Conservation (phyloP, 495 filamentous ascomycete genomes). For the Collariella sp. region DNA sequence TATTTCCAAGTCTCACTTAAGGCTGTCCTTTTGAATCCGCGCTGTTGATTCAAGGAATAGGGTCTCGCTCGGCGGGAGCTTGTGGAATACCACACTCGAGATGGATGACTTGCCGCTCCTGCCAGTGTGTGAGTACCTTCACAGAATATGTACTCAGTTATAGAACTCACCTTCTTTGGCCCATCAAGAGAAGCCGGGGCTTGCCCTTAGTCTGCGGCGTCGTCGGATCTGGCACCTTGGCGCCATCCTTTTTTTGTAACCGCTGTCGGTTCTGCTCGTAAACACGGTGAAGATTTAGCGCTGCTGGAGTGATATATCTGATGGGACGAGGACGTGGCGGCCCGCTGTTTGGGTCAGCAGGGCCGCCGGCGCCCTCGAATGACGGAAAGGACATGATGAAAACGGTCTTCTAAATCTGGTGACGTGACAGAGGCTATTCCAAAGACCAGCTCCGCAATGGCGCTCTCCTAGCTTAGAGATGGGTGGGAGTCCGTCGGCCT, state of each 20-base stretch:
- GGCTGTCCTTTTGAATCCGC: conserved; percentile 81
- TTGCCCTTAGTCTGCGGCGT: conserved; percentile 49
- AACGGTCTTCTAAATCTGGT: background rate
- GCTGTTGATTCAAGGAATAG: conserved; percentile 92
- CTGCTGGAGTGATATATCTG: conserved; percentile 37
- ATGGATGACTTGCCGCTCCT: conserved; percentile 98
- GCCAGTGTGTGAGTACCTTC: conserved; percentile 15
- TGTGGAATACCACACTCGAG: conserved; percentile 94
- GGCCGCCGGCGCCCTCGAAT: conserved; percentile 1
- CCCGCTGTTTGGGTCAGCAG: conserved; percentile 18
- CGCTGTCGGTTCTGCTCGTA: conserved; percentile 47
- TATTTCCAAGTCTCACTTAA: conserved; percentile 52
- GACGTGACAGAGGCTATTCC: background rate
- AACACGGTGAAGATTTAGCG: conserved; percentile 48
- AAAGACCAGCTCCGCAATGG: background rate
- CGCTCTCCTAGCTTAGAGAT: background rate
- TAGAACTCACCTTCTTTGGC: conserved; percentile 71
- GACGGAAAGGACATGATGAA: conserved; percentile 30
- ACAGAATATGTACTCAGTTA: background rate
- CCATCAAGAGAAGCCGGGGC: conserved; percentile 88
- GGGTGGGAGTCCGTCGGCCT: background rate
- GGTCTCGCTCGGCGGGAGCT: conserved; percentile 89
- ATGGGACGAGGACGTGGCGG: conserved; percentile 16
- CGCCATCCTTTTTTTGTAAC: conserved; percentile 34
- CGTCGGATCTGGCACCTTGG: conserved; percentile 33